These are phyloP conservation scores for Ogataea nakhonphanomensis DNA, from an alignment of 805 yeast species.

Conservation along the genomic window DNA sequence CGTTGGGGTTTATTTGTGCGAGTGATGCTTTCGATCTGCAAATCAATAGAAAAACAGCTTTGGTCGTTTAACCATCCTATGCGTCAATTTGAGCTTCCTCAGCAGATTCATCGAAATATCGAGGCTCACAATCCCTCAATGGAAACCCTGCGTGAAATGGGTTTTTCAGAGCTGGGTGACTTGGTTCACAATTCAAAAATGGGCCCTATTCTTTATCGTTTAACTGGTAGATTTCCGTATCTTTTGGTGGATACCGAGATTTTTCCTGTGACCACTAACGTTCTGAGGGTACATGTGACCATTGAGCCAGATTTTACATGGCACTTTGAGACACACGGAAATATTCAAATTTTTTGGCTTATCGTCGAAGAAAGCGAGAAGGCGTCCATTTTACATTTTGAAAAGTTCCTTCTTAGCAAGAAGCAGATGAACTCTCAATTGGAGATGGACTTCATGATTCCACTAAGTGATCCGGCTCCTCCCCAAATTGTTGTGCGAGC, in stretches of 20 bases:
- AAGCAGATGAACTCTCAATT: conserved; percentile 53
- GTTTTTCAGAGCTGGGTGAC: conserved; percentile 78
- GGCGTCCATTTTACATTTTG: conserved; percentile 73
- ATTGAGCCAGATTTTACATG: conserved; percentile 78
- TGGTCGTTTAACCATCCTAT: conserved; percentile 94
- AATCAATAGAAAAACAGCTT: conserved; percentile 74
- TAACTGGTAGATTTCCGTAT: conserved; percentile 71
- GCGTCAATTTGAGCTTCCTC: conserved; percentile 80
- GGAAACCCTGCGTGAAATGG: conserved; percentile 71
- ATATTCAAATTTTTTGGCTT: conserved; percentile 86
- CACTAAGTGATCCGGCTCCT: conserved; percentile 84
- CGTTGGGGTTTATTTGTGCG: conserved; percentile 86
- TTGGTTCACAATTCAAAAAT: conserved; percentile 76
- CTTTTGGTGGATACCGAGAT: conserved; percentile 75
- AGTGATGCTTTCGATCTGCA: conserved; percentile 75
- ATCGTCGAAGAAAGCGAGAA: conserved; percentile 83
- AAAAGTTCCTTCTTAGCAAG: conserved; percentile 67
- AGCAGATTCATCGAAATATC: conserved; percentile 56
- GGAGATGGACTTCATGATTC: conserved; percentile 89
- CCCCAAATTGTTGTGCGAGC: conserved; percentile 80
- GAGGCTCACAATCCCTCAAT: conserved; percentile 64
- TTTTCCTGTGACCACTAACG: conserved; percentile 84
- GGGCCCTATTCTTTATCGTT: conserved; percentile 59
- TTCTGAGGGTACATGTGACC: conserved; percentile 72
- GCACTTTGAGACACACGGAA: conserved; percentile 81